Percentiles rank a stretch among this genome's conserved stretches.
Conservation (phyloP, 306 rosid species). For the Geum urbanum region DNA sequence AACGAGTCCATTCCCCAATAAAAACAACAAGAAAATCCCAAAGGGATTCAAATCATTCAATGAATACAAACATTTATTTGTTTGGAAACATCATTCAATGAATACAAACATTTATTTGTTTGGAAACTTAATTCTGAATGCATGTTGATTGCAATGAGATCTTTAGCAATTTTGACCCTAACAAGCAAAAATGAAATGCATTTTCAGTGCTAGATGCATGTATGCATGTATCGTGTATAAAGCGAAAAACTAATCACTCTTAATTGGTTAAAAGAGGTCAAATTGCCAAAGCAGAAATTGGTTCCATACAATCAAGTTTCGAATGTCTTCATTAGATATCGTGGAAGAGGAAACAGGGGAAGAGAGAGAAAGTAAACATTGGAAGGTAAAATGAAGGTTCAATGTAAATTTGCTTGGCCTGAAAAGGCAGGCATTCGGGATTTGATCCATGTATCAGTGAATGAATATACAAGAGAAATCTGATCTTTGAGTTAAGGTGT, state of each 20-base stretch:
- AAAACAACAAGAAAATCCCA: too few relatives aligned
- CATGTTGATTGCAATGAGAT: too few relatives aligned
- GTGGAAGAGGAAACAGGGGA: neutral
- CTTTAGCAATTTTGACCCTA: too few relatives aligned
- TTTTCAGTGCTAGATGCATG: neutral
- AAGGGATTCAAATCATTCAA: too few relatives aligned
- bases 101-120: too few relatives aligned
- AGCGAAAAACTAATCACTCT: neutral
- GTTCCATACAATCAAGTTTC: neutral
- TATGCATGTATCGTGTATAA: neutral
- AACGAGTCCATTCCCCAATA: too few relatives aligned
- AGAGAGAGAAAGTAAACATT: neutral
- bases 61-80: too few relatives aligned
- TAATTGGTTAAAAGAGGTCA: neutral
- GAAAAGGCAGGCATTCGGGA: slow-evolving; percentile 11
- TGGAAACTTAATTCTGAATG: too few relatives aligned
- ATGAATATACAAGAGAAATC: slow-evolving; percentile 38
- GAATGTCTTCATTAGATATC: neutral
- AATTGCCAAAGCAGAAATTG: neutral
- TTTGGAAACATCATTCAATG: too few relatives aligned
- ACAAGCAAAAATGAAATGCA: neutral
- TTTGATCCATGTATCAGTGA: slow-evolving; percentile 22
- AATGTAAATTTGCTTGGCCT: slow-evolving; percentile 15
- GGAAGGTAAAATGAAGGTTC: slow-evolving; percentile 5
- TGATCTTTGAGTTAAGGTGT: slow-evolving; percentile 34